Base-by-base conservation (phyloP, 2,329 filamentous ascomycete genomes). In the Phoma sp. region DNA sequence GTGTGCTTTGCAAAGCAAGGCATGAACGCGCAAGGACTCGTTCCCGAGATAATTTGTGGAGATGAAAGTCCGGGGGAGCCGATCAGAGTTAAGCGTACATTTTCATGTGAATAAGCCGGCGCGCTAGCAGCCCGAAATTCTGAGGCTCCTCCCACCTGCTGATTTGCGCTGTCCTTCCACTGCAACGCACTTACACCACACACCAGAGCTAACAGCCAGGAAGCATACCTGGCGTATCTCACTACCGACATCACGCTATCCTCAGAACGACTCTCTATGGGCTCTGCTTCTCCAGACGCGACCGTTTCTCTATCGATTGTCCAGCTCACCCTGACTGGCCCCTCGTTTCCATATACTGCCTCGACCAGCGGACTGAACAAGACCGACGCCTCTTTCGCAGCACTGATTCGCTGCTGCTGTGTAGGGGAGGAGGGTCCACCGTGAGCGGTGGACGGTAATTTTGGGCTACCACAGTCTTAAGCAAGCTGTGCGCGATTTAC, bases 401-500 rank as follows among this genome's bases (percentile, higher is more conserved):
- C 73, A 42, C 69, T 80, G 70, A 66, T 79, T 55, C 79, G 42
- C 33, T 6, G 79, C 76, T 73, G 64, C 76, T 73, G 64, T 67
- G 62, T 80, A 80, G 73, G 76, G 67, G 78, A 73, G 68, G 68
- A 65, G 60, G 72, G 79, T 81, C 80, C 80, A 78, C 78, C 79
- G 77, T 82, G 77, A 82, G 61, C 64, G 79, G 79, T 79, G 80
- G 80, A 80, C 79, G 78, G 79, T 80, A 80, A 76, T 67, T 64
- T 67, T 58, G 58, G 62, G 52, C 47, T 46, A 37, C 46, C 47
- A 42, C 50, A 61, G 53, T 47, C 59, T 37, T 52, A 60, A 57
- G 47, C 62, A 64, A 62, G 60, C 62, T 66, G 65, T 70, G 64
- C 61, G 66, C 65, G 37, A 33, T 48, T 43, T 37, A 45, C 47